Evolutionary conservation across 2,329 filamentous ascomycete genomes (phyloP), one percentile per base, ranked within the genome.

Genomic region (Didymosphaeria variabile): DNA sequence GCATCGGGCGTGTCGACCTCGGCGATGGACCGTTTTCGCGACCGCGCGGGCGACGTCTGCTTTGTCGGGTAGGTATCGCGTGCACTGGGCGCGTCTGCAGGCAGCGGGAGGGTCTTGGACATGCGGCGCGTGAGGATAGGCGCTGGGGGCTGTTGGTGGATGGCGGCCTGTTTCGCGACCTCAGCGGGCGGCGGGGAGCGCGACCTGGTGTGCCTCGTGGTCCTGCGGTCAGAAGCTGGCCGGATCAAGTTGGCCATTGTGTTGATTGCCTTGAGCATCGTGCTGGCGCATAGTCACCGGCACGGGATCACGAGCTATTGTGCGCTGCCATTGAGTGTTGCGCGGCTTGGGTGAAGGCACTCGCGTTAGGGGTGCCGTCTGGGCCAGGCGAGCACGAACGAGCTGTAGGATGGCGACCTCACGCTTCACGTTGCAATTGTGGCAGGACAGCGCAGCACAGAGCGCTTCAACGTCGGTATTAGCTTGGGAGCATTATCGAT

Each of bases 191-290:
- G 67, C 59, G 60, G 60, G 34, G 60, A 59, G 59, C 59, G 69
- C 64, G 75, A 69, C 62, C 73, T 73, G 63, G 67, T 67, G 59
- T 68, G 71, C 63, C 64, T 69, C 51, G 67, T 69, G 56, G 58
- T 38, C 23, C 69, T 72, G 62, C 74, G 72, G 65, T 77, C 75
- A 70, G 66, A 67, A 62, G 72, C 67, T 62, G 75, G 71, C 64
- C 74, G 72, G 66, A 75, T 67, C 60, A 65, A 63, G 54, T 65
- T 68, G 63, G 68, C 69, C 71, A 74, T 74, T 59, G 60, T 67
- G 63, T 64, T 62, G 63, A 74, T 74, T 60, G 60, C 67, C 63
- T 64, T 62, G 63, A 67, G 74, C 64, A 68, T 62, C 58, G 65
- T 52, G 66, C 61, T 47, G 64, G 71, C 44, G 67, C 73, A 76